phyloP scores from a whole-genome alignment of 2,329 filamentous ascomycete genomes.

The Paracorniculantispora psalliotae region DNA sequence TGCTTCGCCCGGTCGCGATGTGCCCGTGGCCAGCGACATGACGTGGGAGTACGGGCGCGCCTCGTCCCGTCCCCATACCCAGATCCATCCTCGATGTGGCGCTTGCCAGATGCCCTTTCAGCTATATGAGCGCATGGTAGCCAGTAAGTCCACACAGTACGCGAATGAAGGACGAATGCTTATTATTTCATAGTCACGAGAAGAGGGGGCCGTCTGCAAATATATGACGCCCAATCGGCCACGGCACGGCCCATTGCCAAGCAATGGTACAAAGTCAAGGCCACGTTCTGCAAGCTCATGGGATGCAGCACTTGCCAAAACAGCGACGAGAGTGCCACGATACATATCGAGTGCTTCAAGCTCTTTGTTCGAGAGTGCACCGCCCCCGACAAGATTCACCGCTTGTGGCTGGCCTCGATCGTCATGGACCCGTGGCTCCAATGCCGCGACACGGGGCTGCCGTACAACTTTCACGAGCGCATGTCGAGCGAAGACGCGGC shows the following conservation, averaged over 20 bases:
- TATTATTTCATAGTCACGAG: not conserved
- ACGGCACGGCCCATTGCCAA: not conserved
- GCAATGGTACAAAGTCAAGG: constrained; percentile 5
- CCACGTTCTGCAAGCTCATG: not conserved
- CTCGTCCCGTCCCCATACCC: constrained; percentile 1
- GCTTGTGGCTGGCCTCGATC: constrained; percentile 1
- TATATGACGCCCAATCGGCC: constrained; percentile 4
- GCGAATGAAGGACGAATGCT: not conserved
- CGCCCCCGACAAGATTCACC: constrained; percentile 4
- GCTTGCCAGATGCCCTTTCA: constrained; percentile 7
- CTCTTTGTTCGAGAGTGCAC: constrained; percentile 6
- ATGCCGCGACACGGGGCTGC: not conserved
- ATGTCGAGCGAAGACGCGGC: not conserved
- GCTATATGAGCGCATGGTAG: constrained; percentile 1
- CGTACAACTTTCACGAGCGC: constrained; percentile 1
- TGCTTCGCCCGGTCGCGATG: not conserved
- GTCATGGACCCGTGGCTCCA: constrained; percentile 7
- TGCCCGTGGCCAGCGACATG: not conserved
- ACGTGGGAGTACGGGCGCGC: not conserved
- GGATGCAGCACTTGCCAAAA: not conserved
- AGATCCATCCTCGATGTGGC: constrained; percentile 8
- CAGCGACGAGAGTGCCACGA: constrained; percentile 1
- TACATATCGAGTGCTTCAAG: constrained; percentile 9
- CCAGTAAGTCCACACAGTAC: not conserved
- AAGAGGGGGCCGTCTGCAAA: not conserved